Conservation (phyloP, 495 filamentous ascomycete species). For the Apodospora peruviana region DNA sequence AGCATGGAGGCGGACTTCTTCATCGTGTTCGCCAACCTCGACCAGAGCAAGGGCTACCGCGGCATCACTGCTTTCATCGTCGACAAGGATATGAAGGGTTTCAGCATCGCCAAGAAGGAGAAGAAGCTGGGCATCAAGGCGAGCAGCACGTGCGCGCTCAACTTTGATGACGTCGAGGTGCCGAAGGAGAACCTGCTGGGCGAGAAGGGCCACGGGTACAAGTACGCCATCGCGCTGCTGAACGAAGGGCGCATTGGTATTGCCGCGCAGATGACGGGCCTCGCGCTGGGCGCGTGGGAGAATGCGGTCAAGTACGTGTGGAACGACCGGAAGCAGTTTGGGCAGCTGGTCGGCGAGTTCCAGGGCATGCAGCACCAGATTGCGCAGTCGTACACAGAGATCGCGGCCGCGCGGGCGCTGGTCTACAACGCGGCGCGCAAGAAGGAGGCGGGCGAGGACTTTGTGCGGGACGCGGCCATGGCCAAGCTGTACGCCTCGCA, state of each 20-base stretch:
- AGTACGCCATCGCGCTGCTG: constrained; percentile 91
- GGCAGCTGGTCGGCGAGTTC: constrained; percentile 86
- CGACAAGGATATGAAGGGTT: constrained; percentile 83
- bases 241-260: constrained; percentile 99
- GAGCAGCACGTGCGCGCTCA: constrained; percentile 93
- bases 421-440: constrained; percentile 96
- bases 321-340: constrained; percentile 98
- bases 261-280: constrained; percentile 96
- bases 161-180: constrained; percentile 94
- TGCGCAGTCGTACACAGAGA: constrained; percentile 92
- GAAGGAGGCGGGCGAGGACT: constrained; percentile 96
- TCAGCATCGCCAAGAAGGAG: constrained; percentile 98
- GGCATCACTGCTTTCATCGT: constrained; percentile 96
- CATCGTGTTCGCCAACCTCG: constrained; percentile 95
- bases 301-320: constrained; percentile 83
- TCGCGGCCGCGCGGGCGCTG: constrained; percentile 80
- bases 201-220: constrained; percentile 87
- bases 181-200: constrained; percentile 82
- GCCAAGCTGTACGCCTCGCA: constrained; percentile 93
- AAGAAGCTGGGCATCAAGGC: constrained; percentile 97
- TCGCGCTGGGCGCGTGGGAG: constrained; percentile 92
- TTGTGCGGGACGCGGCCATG: constrained; percentile 95
- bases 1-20: constrained; percentile 89
- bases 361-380: constrained; percentile 99
- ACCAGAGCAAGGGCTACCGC: constrained; percentile 83